Conservation (phyloP, 2,329 filamentous ascomycete genomes). For the Xylaria arbuscula region DNA sequence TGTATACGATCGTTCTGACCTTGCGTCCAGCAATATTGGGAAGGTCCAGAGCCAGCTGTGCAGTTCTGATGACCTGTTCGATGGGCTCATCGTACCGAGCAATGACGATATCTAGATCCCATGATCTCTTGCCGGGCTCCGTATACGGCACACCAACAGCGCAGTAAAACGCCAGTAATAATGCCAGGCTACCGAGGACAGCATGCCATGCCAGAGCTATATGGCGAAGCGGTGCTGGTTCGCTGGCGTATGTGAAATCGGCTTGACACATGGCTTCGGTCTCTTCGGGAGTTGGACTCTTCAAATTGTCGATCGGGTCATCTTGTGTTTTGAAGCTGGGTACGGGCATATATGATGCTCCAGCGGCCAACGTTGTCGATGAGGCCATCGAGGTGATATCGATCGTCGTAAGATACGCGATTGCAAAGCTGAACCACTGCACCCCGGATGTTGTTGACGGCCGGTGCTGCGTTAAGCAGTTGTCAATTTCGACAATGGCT, state of each 20-base stretch:
- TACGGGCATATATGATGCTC: slow-evolving; percentile 27
- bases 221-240: slow-evolving; percentile 21
- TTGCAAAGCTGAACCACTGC: slow-evolving; percentile 37
- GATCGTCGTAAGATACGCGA: slow-evolving; percentile 33
- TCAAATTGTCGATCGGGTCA: slow-evolving; percentile 22
- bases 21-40: slow-evolving; percentile 35
- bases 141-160: slow-evolving; percentile 21
- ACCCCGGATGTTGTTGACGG: slow-evolving; percentile 35
- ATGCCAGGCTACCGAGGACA: slow-evolving; percentile 24
- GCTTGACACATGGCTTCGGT: slow-evolving; percentile 30
- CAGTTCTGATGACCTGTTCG: slow-evolving; percentile 37
- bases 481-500: slow-evolving; percentile 37
- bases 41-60: slow-evolving; percentile 33
- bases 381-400: slow-evolving; percentile 26
- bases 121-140: slow-evolving; percentile 28
- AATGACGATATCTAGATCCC: slow-evolving; percentile 40
- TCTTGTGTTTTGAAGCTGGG: slow-evolving; percentile 27
- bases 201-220: slow-evolving; percentile 33
- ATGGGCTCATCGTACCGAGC: slow-evolving; percentile 41
- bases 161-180: slow-evolving; percentile 30
- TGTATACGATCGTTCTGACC: slow-evolving; percentile 39
- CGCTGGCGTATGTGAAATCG: slow-evolving; percentile 4
- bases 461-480: slow-evolving; percentile 31
- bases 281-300: slow-evolving; percentile 31
- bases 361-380: not conserved